Percentiles rank a stretch among this genome's conserved stretches.
phyloP scores from a whole-genome alignment of 2,329 filamentous ascomycete species.

The Polychaeton citri region DNA sequence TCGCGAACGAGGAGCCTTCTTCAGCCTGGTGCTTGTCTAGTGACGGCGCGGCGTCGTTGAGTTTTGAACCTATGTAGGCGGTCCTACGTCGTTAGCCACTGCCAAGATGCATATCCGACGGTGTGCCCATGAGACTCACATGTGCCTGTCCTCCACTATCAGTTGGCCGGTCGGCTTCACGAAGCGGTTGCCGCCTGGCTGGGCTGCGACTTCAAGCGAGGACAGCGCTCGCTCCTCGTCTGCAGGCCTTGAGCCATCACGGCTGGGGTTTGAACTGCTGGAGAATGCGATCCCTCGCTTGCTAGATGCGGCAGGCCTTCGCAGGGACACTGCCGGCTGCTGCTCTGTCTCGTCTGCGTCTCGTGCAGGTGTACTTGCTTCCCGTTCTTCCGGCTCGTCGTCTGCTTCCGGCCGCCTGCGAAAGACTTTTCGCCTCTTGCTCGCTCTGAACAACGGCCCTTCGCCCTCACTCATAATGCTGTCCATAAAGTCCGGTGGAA shows the following conservation, averaged over 20 bases:
- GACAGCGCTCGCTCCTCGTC: background rate
- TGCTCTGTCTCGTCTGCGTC: conserved; percentile 2
- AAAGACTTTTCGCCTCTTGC: conserved; percentile 38
- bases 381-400: conserved; percentile 6
- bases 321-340: background rate
- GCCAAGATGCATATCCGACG: conserved; percentile 4
- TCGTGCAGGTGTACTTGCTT: conserved; percentile 2
- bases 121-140: conserved; percentile 48
- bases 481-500: too few species aligned
- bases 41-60: background rate
- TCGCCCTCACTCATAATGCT: too few species aligned
- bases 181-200: conserved; percentile 32
- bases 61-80: conserved; percentile 70
- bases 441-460: conserved; percentile 30
- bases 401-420: conserved; percentile 28
- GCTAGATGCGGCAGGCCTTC: background rate
- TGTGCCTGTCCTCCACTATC: conserved; percentile 56
- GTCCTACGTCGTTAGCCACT: conserved; percentile 60
- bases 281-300: conserved; percentile 19
- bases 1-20: background rate
- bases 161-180: conserved; percentile 57
- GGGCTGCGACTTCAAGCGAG: background rate
- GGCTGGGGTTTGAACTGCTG: conserved; percentile 2
- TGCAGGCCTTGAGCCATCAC: background rate
- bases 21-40: background rate